Evolutionary conservation across 805 yeast species (phyloP).

Genomic region (Metschnikowia matae): DNA sequence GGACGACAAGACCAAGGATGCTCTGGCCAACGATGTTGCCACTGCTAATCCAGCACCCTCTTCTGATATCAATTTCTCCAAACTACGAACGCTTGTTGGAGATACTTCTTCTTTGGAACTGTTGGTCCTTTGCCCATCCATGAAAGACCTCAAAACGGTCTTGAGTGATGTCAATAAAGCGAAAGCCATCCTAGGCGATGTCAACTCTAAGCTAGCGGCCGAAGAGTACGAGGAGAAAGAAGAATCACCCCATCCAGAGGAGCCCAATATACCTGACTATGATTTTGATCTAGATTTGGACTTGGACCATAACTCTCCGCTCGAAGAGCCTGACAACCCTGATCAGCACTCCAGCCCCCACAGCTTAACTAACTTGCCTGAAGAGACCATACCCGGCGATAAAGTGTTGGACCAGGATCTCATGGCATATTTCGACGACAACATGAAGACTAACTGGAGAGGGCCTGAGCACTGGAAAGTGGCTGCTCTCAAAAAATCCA

Average conservation of each 20-base stretch:
- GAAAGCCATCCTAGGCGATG: constrained; percentile 38
- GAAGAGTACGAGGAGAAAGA: constrained; percentile 11
- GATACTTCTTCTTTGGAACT: constrained; percentile 18
- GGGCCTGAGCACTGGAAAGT: constrained; percentile 94
- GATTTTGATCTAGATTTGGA: constrained; percentile 24
- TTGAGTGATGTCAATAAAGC: constrained; percentile 54
- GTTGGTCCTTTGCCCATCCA: constrained; percentile 64
- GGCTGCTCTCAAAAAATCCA: constrained; percentile 36
- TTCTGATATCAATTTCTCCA: constrained; percentile 17
- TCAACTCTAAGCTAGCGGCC: constrained; percentile 32
- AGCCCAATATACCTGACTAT: constrained; percentile 7
- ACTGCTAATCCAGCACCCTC: neutral
- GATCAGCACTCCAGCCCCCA: constrained; percentile 5
- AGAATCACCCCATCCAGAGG: neutral
- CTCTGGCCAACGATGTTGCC: constrained; percentile 5
- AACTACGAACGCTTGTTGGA: constrained; percentile 22
- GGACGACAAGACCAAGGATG: constrained; percentile 8
- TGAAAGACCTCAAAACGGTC: constrained; percentile 55
- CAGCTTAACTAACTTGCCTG: neutral
- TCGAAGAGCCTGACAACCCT: constrained; percentile 5
- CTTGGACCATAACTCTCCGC: constrained; percentile 5
- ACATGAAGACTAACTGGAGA: constrained; percentile 72
- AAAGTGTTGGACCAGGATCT: constrained; percentile 54
- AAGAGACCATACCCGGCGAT: constrained; percentile 4
- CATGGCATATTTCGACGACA: constrained; percentile 77